Percentiles rank a stretch among this genome's conserved stretches.
These are phyloP conservation scores for Suillus bovinus DNA, from an alignment of 768 basidiomycete species.

Conservation along the genomic window DNA sequence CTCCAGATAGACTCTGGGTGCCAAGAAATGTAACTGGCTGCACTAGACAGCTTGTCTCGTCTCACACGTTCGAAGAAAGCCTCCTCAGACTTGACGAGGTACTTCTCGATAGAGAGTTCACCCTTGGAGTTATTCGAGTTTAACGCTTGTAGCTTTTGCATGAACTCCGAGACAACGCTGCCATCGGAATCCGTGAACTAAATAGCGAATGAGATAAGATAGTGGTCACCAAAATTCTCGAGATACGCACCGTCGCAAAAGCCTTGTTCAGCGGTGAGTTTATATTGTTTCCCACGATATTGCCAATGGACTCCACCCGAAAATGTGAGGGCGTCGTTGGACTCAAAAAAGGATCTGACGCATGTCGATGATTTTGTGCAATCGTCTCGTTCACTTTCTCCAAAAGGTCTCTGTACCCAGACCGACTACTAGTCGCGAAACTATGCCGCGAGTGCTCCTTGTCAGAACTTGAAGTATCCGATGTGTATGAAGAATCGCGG, in stretches of 20 bases:
- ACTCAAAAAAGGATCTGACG: constrained; percentile 87
- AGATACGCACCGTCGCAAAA: constrained; percentile 71
- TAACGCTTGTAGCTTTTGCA: constrained; percentile 76
- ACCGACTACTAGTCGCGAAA: constrained; percentile 27
- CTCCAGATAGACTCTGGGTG: constrained; percentile 83
- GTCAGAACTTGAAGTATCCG: constrained; percentile 62
- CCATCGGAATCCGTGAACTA: constrained; percentile 95
- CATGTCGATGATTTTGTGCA: constrained; percentile 72
- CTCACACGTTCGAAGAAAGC: constrained; percentile 90
- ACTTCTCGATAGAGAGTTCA: constrained; percentile 92
- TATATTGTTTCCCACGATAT: constrained; percentile 88
- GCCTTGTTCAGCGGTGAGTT: constrained; percentile 94
- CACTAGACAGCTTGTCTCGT: constrained; percentile 83
- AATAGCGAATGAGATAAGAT: constrained; percentile 10
- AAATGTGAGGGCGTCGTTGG: constrained; percentile 61
- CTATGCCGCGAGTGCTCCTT: constrained; percentile 53
- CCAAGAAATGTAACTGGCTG: constrained; percentile 76
- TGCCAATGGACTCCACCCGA: constrained; percentile 79
- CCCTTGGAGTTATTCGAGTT: constrained; percentile 87
- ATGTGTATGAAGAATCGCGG: constrained; percentile 29
- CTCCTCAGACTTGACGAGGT: constrained; percentile 87
- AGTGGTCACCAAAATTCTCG: background rate
- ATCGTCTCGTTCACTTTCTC: constrained; percentile 85
- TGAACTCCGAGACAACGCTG: constrained; percentile 87
- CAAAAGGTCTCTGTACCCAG: constrained; percentile 75